These are phyloP conservation scores for Geranium rotundifolium DNA, from an alignment of 345 rosid species.

Conservation along the genomic window DNA sequence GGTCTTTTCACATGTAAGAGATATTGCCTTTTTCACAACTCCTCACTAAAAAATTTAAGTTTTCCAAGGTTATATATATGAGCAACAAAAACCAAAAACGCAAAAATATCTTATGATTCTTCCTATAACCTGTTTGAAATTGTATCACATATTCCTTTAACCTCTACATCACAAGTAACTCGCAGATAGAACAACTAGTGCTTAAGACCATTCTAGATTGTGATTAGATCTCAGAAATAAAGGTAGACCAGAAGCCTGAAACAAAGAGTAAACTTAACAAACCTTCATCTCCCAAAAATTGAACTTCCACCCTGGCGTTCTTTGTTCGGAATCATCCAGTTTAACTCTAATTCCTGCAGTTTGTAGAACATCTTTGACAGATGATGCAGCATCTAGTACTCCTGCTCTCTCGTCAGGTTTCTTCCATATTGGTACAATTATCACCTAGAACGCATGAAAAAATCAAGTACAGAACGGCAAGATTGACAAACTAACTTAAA, in stretches of 20 bases:
- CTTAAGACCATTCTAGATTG: background rate
- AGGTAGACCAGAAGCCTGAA: background rate
- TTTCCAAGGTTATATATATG: too few species aligned
- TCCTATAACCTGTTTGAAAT: too few species aligned
- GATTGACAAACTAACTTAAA: background rate
- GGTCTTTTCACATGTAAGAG: too few species aligned
- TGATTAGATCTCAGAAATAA: background rate
- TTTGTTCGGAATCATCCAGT: constrained; percentile 77
- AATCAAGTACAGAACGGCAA: background rate
- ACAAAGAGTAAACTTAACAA: constrained; percentile 1
- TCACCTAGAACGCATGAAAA: constrained; percentile 32
- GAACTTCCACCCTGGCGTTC: constrained; percentile 90
- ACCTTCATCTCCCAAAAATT: constrained; percentile 99
- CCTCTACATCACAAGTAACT: too few species aligned
- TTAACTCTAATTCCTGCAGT: constrained; percentile 65
- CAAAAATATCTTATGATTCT: too few species aligned
- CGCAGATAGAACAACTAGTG: too few species aligned
- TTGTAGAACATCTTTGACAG: constrained; percentile 48
- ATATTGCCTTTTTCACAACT: too few species aligned
- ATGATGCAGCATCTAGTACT: constrained; percentile 62
- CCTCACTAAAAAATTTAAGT: too few species aligned
- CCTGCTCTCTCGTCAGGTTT: constrained; percentile 59
- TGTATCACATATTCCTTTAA: too few species aligned
- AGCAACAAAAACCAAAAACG: too few species aligned
- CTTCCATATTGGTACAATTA: constrained; percentile 87